phyloP scores from a whole-genome alignment of 306 rosid species.

The Trifolium fragiferum region DNA sequence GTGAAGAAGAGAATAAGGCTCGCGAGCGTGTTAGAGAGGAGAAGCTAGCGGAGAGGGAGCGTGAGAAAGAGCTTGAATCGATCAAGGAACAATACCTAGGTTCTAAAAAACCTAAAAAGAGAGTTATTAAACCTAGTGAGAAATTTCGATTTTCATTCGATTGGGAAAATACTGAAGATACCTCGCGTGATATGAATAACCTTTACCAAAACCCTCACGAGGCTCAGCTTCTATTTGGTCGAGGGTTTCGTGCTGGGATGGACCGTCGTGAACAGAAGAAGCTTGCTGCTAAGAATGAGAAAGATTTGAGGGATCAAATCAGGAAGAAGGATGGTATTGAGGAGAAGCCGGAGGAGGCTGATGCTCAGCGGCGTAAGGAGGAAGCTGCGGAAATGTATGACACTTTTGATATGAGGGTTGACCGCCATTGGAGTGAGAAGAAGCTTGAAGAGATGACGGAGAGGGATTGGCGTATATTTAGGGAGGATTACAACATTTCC shows the following conservation, averaged over 20 bases:
- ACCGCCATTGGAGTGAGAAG: constrained; percentile 92
- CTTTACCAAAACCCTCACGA: constrained; percentile 93
- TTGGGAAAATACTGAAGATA: constrained; percentile 94
- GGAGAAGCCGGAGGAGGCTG: constrained; percentile 90
- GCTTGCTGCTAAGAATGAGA: constrained; percentile 88
- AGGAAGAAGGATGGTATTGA: constrained; percentile 74
- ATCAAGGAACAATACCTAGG: constrained; percentile 91
- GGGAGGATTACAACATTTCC: constrained; percentile 85
- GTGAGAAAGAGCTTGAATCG: constrained; percentile 72
- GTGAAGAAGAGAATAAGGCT: constrained; percentile 50
- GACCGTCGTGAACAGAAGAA: constrained; percentile 95
- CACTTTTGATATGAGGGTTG: constrained; percentile 85
- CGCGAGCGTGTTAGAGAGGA: constrained; percentile 71
- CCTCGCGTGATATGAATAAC: constrained; percentile 81
- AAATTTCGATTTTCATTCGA: constrained; percentile 89
- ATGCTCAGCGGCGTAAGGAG: constrained; percentile 80
- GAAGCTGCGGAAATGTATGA: constrained; percentile 82
- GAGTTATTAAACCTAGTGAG: constrained; percentile 92
- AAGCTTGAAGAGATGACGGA: constrained; percentile 89
- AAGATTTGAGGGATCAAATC: constrained; percentile 76
- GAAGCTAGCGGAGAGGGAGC: constrained; percentile 77
- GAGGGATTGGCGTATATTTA: constrained; percentile 88
- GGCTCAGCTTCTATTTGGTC: constrained; percentile 82
- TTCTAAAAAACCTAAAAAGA: constrained; percentile 85
- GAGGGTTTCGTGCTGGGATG: constrained; percentile 92